Evolutionary conservation across 495 filamentous ascomycete genomes (phyloP).

Genomic region (Opeltia flavorubescens): DNA sequence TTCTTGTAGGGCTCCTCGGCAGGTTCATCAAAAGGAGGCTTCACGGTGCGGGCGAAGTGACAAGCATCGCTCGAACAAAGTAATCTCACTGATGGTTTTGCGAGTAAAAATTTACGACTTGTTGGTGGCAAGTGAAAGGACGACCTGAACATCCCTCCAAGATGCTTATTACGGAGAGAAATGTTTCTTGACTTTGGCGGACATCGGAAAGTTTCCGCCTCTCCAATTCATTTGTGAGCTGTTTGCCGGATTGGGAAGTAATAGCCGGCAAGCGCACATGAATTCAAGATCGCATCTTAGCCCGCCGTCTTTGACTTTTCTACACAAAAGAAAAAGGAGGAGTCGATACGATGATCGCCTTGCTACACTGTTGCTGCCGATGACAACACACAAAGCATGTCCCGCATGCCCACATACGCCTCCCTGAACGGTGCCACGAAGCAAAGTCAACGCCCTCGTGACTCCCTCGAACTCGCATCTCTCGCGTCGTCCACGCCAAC

Average conservation of each 20-base stretch:
- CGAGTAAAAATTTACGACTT: too few species aligned
- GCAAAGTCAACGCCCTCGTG: constrained; percentile 41
- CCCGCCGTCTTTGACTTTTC: not conserved
- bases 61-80: too few species aligned
- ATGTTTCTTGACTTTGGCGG: too few species aligned
- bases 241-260: not conserved
- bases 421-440: constrained; percentile 16
- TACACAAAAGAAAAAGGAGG: too few species aligned
- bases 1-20: not conserved
- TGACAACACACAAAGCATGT: constrained; percentile 7
- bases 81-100: too few species aligned
- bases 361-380: not conserved
- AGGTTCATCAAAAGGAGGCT: not conserved
- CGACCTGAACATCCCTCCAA: too few species aligned
- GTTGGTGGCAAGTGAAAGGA: too few species aligned
- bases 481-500: constrained; percentile 66
- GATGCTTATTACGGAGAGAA: too few species aligned
- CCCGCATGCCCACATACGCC: constrained; percentile 10
- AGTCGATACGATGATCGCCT: not conserved
- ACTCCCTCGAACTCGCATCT: constrained; percentile 93
- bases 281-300: not conserved
- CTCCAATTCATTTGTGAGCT: too few species aligned
- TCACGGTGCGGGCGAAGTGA: too few species aligned
- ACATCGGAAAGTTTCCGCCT: too few species aligned
- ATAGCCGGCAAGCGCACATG: not conserved